Evolutionary conservation across 2,329 filamentous ascomycete species (phyloP), one percentile per base, ranked within the genome.

Genomic region (Xylaria multiplex): DNA sequence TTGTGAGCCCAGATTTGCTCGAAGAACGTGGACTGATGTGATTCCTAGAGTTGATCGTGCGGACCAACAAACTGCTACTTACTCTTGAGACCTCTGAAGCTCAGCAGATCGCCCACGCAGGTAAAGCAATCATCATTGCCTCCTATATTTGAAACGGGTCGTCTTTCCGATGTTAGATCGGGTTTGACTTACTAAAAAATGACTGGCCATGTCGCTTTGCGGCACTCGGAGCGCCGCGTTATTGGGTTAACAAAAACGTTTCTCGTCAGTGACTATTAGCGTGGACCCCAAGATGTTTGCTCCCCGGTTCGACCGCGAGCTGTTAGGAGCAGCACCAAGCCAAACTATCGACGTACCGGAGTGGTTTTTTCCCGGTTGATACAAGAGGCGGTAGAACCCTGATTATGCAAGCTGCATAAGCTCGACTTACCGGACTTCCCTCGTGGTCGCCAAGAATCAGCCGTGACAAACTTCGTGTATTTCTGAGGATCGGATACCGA

Each of bases 61-160:
- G 88, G 55, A 88, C 88, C 3, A 87, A 84, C 55, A 84, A 85
- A 72, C 80, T 93, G 42, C 81, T 92, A 14, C 77, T 91, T 43
- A 88, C 85, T 64, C 80, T 91, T 27, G 92, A 96, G 74, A 82
- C 86, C 73, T 88, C 88, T 1, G 80, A 87, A 63, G 80, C 84
- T 56, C 86, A 91, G 72, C 85, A 91, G 70, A 80, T 85, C 54
- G 83, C 83, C 52, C 80, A 84, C 66, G 84, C 85, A 75, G 88
- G 88, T 78, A 91, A 90, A 78, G 89, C 90, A 60, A 82, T 93
- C 61, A 82, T 91, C 48, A 89, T 91, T 77, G 84, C 86, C 57
- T 84, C 84, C 42, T 65, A 65, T 65, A 40, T 53, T 27, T 67
- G 53, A 66, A 58, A n/a, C 19, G 53, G 55, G 45, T 59, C 53